Base-by-base conservation (phyloP, 257 asterid genomes). In the Solanum paucissectum region DNA sequence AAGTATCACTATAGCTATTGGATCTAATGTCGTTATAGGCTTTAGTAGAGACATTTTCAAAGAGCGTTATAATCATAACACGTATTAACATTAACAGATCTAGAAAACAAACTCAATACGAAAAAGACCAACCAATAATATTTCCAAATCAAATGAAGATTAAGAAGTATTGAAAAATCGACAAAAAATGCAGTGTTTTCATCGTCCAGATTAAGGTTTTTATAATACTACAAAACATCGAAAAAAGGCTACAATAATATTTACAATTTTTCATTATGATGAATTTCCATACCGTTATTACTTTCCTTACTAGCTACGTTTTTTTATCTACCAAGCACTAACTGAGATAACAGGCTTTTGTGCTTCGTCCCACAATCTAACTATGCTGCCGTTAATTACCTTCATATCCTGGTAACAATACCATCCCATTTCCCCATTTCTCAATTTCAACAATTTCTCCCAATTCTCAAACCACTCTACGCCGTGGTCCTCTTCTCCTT, bases 351-450 rank as follows among this genome's bases (percentile, higher is more conserved):
- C 90, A 84, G 89, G 88, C 88, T 83, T 90, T 73, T 38, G 12
- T 8, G 13, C 60, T 5, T 42, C 34, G n/a, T 92, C 96, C 98
- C 98, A 95, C 90, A 95, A 77, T 88, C 95, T 90, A 83, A 95
- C 98, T 85, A 95, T 95, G 83, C 83, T 93, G 60, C 98, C 98
- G 83, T 94, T 88, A 25, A 94, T 49, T 91, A 86, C 90, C 88
- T 90, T 89, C 92, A 90, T 77, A 83, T 94, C 96, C 69, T 92
- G 98, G 89, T 92, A 88, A 85, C 83, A 84, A 86, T 92, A 91
- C 94, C 93, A 95, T 23, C 94, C 94, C 93, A 88, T 86, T 60
- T 92, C 92, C 90, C 94, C 93, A 90, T 88, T 92, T 87, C 92
- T 92, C 92, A 93, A 33, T 84, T 36, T 88, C 91, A 92, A 84